Evolutionary conservation across 2,329 filamentous ascomycete genomes (phyloP), one percentile per base, ranked within the genome.

Genomic region (Fusarium ramigenum): DNA sequence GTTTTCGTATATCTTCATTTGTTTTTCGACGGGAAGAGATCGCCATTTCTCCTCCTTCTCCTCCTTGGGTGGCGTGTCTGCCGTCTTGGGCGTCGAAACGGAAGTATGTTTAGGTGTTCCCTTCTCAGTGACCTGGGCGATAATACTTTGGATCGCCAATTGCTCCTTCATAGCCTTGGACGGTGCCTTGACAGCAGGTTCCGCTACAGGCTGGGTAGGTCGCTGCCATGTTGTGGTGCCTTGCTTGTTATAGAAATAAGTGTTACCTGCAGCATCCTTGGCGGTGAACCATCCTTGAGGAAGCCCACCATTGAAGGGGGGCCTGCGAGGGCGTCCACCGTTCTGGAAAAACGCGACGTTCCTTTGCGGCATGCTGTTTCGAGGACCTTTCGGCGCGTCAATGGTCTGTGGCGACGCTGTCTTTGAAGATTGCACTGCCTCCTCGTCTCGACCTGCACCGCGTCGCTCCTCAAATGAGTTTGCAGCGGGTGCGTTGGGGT

Each of bases 1-100:
- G 79, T 95, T 95, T 82, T 98, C 95, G 78, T 98, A 98, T 5
- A 97, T 87, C 84, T 94, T 97, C 89, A 95, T 97, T 83, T 96
- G 94, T 83, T 98, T 98, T 74, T 98, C 95, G 75, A 91, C 81
- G 4, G 92, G 86, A 37, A 92, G 81, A 66, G 87, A 88, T 62
- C 90, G 88, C 93, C 93, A 95, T 79, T 92, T 93, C 53, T 94
- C 92, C 76, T 87, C 87, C 75, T 89, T 91, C 10, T 86, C 86
- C 81, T 92, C 88, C 50, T 87, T 86, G 9, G 85, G 82, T 10
- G 87, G 86, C 3, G 88, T 85, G 59, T 83, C 88, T 7, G 85
- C 84, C 16, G 89, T 86, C 67, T 91, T 89, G 3, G 93, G 92
- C 2, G 93, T 94, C 19, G 89, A 89, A 1, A 90, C 89, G 25